These are phyloP conservation scores for Ordospora colligata DNA, from an alignment of 371 early-diverging fungal genomes.

Conservation along the genomic window DNA sequence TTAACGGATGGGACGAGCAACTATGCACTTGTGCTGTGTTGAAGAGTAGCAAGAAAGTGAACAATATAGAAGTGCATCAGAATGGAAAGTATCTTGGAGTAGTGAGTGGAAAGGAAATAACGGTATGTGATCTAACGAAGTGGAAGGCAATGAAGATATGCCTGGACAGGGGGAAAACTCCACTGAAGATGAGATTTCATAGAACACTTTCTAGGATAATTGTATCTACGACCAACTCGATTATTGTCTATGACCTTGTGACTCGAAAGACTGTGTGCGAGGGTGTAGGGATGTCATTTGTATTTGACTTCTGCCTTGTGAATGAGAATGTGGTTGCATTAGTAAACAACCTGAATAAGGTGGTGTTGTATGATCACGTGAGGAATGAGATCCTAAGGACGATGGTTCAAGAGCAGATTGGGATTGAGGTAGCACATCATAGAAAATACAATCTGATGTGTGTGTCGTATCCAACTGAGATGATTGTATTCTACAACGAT, in stretches of 20 bases:
- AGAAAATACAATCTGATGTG: neutral
- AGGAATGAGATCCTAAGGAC: neutral
- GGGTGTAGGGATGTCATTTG: neutral
- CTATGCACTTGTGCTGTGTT: neutral
- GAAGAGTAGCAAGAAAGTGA: neutral
- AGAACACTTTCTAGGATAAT: neutral
- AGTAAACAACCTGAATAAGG: slow-evolving; percentile 4
- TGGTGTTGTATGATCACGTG: slow-evolving; percentile 1
- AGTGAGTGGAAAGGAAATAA: neutral
- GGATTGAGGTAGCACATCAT: neutral
- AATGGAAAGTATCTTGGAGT: neutral
- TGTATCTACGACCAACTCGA: slow-evolving; percentile 14
- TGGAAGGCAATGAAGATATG: neutral
- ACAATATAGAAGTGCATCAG: neutral
- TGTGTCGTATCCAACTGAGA: slow-evolving; percentile 4
- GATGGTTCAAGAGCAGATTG: slow-evolving; percentile 15
- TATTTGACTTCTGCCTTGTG: neutral
- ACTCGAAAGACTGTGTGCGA: neutral
- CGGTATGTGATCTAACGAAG: neutral
- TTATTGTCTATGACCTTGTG: neutral
- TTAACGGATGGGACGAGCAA: neutral
- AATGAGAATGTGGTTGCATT: neutral
- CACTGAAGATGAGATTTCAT: neutral
- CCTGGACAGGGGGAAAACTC: neutral
- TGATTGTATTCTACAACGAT: slow-evolving; percentile 22